phyloP scores from a whole-genome alignment of 257 asterid species.

The Penstemon davidsonii region DNA sequence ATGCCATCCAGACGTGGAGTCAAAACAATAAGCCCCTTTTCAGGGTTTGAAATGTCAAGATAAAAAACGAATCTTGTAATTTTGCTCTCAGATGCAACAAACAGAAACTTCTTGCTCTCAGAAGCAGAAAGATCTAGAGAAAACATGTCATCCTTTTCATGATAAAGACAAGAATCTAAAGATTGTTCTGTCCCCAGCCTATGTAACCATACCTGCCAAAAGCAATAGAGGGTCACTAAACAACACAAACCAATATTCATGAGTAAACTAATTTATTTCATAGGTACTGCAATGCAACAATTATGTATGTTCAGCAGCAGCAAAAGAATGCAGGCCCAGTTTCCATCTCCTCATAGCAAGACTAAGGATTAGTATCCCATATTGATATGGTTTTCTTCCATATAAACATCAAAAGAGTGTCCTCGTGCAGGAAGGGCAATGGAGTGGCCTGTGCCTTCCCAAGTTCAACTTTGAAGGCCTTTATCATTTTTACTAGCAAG shows the following conservation, averaged over 20 bases:
- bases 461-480: background rate
- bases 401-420: background rate
- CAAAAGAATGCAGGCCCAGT: slow-evolving; percentile 19
- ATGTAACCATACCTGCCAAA: slow-evolving; percentile 83
- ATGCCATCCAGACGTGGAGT: slow-evolving; percentile 73
- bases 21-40: slow-evolving; percentile 59
- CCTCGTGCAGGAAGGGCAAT: background rate
- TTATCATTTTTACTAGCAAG: background rate
- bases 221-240: slow-evolving; percentile 21
- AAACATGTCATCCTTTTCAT: slow-evolving; percentile 86
- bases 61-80: slow-evolving; percentile 78
- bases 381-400: background rate
- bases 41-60: slow-evolving; percentile 70
- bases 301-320: slow-evolving; percentile 1
- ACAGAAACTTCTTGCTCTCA: slow-evolving; percentile 86
- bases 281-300: background rate
- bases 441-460: background rate
- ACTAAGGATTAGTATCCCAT: slow-evolving; percentile 4
- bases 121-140: slow-evolving; percentile 70
- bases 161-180: slow-evolving; percentile 74
- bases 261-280: background rate
- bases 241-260: slow-evolving; percentile 12
- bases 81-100: slow-evolving; percentile 83
- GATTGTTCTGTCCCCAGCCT: slow-evolving; percentile 72
- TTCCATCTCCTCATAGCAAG: slow-evolving; percentile 11